These are phyloP conservation scores for Oxalis stricta DNA, from an alignment of 441 rosid genomes.

Conservation along the genomic window DNA sequence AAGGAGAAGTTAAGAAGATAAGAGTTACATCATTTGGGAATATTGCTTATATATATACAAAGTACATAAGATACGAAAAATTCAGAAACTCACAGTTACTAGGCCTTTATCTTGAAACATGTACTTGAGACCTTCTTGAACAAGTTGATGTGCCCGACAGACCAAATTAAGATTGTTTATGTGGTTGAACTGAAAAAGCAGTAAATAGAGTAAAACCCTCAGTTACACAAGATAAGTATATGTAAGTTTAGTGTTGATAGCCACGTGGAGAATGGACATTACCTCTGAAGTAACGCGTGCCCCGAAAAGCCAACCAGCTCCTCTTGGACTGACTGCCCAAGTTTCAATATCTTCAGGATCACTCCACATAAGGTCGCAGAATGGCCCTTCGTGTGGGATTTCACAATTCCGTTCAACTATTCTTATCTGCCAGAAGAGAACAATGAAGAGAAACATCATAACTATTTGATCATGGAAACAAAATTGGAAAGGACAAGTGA, in stretches of 20 bases:
- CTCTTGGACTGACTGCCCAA: constrained; percentile 99
- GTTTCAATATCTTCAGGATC: constrained; percentile 99
- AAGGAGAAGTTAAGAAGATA: constrained; percentile 12
- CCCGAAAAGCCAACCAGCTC: constrained; percentile 99
- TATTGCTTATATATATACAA: constrained; percentile 2
- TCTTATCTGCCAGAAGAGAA: constrained; percentile 52
- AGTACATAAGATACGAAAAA: constrained; percentile 5
- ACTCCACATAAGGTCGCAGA: constrained; percentile 99
- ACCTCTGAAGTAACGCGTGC: constrained; percentile 98
- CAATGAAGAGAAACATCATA: background rate
- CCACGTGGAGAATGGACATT: constrained; percentile 12
- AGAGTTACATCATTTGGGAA: too few relatives aligned
- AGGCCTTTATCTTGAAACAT: constrained; percentile 99
- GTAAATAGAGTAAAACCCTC: constrained; percentile 1
- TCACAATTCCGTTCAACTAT: constrained; percentile 88
- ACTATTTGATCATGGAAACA: background rate
- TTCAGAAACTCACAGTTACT: constrained; percentile 59
- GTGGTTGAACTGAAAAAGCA: constrained; percentile 76
- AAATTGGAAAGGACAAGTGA: background rate
- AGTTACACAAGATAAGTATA: background rate
- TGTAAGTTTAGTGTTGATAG: background rate
- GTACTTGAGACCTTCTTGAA: constrained; percentile 99
- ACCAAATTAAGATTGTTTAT: constrained; percentile 92
- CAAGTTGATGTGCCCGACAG: constrained; percentile 99
- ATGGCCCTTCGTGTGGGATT: constrained; percentile 98